A percentile compares a stretch with the other conserved stretches of the same genome.
phyloP scores from a whole-genome alignment of 345 rosid genomes.

The Eutrema heterophyllum region DNA sequence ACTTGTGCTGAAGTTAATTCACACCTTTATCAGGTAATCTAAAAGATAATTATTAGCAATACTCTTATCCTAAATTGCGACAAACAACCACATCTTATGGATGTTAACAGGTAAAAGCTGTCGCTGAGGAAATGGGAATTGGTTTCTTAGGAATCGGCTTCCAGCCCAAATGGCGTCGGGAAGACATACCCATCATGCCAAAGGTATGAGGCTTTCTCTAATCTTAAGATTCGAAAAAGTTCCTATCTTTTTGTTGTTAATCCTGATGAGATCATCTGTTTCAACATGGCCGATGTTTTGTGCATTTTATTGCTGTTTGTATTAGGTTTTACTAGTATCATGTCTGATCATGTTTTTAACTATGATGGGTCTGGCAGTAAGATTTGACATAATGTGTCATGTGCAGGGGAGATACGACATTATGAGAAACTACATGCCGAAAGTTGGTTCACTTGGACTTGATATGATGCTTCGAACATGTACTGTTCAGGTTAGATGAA shows the following conservation, averaged over 20 bases:
- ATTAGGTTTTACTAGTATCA: neutral
- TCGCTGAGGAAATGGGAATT: conserved; percentile 97
- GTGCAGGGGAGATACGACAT: conserved; percentile 96
- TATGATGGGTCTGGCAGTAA: neutral
- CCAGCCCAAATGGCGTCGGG: conserved; percentile 88
- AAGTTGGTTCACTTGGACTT: conserved; percentile 93
- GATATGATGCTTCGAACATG: conserved; percentile 99
- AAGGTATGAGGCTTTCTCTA: conserved; percentile 49
- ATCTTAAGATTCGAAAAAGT: neutral
- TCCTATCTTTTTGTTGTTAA: neutral
- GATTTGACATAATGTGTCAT: conserved; percentile 28
- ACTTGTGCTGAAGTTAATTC: conserved; percentile 99
- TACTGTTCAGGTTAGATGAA: conserved; percentile 84
- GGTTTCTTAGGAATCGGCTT: conserved; percentile 98
- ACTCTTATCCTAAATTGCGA: neutral
- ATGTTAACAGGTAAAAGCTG: conserved; percentile 81
- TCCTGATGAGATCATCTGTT: neutral
- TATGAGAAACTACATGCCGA: conserved; percentile 98
- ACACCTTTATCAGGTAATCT: conserved; percentile 89
- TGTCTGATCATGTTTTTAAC: neutral
- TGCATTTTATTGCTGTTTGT: neutral
- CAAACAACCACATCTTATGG: neutral
- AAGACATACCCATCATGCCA: conserved; percentile 96
- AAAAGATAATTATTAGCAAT: neutral
- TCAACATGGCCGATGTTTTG: neutral